A percentile compares a stretch with the other conserved stretches of the same genome.
These are phyloP conservation scores for Leishmania tarentolae DNA, from an alignment of 208 protist species.

Conservation along the genomic window DNA sequence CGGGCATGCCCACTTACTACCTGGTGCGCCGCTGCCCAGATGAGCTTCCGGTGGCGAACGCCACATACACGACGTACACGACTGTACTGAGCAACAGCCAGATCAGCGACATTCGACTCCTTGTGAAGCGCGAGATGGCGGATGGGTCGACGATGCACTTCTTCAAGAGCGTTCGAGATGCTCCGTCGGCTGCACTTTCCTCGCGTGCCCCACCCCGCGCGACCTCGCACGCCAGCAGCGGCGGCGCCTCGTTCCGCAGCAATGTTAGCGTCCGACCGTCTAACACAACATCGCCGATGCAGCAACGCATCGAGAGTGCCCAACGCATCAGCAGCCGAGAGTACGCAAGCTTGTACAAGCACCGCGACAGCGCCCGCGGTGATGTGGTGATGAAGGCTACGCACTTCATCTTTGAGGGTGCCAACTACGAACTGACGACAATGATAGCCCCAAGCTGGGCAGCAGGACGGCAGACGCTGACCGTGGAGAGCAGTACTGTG, in stretches of 20 bases:
- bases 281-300: slow-evolving; percentile 9
- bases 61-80: slow-evolving; percentile 42
- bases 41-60: slow-evolving; percentile 40
- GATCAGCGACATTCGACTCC: slow-evolving; percentile 63
- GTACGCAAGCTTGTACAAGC: slow-evolving; percentile 63
- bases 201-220: neutral
- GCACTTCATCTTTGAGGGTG: slow-evolving; percentile 64
- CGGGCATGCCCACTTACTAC: slow-evolving; percentile 37
- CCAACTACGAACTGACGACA: slow-evolving; percentile 69
- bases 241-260: slow-evolving; percentile 22
- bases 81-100: slow-evolving; percentile 63
- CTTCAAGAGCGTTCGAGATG: slow-evolving; percentile 53
- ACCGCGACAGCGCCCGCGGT: slow-evolving; percentile 48
- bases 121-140: slow-evolving; percentile 50
- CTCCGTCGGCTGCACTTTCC: slow-evolving; percentile 4
- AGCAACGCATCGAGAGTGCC: slow-evolving; percentile 50
- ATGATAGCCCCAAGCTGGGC: slow-evolving; percentile 63
- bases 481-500: slow-evolving; percentile 41
- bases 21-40: slow-evolving; percentile 44
- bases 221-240: slow-evolving; percentile 12
- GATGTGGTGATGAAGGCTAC: slow-evolving; percentile 55
- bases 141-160: slow-evolving; percentile 69
- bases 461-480: slow-evolving; percentile 61
- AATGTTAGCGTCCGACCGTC: neutral
- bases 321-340: slow-evolving; percentile 77